Percentiles rank a stretch among this genome's conserved stretches.
phyloP scores from a whole-genome alignment of 768 basidiomycete genomes.

The Trametes cinnabarina region DNA sequence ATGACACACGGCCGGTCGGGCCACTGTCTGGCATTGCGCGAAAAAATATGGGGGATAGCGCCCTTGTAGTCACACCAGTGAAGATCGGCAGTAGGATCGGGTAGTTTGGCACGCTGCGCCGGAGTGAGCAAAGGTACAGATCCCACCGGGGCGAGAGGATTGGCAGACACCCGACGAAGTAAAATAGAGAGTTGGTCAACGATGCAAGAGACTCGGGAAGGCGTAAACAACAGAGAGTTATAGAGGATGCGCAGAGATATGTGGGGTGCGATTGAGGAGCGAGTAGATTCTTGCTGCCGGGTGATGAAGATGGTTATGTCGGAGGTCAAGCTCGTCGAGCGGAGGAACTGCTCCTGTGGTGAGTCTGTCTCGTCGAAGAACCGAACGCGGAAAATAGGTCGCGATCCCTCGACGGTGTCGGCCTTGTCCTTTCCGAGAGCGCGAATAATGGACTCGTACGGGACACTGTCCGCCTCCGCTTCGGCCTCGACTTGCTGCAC shows the following conservation, averaged over 20 bases:
- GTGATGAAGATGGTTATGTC: conserved; percentile 91
- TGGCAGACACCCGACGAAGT: conserved; percentile 64
- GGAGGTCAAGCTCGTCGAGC: conserved; percentile 79
- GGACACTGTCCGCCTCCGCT: conserved; percentile 76
- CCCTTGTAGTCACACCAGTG: conserved; percentile 99
- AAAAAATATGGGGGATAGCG: conserved; percentile 94
- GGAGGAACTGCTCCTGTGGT: conserved; percentile 69
- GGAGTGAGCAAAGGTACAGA: conserved; percentile 78
- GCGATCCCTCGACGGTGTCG: conserved; percentile 47
- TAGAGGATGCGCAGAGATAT: conserved; percentile 85
- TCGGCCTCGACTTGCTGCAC: conserved; percentile 83
- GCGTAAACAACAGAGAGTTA: conserved; percentile 92
- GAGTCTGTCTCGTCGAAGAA: conserved; percentile 92
- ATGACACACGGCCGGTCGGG: conserved; percentile 89
- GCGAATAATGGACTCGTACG: conserved; percentile 73
- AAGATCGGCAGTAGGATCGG: conserved; percentile 82
- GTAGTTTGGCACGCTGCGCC: conserved; percentile 65
- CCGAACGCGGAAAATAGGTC: conserved; percentile 87
- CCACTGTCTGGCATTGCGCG: conserved; percentile 73
- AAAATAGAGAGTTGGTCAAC: conserved; percentile 84
- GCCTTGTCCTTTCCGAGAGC: conserved; percentile 67
- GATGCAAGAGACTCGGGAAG: conserved; percentile 69
- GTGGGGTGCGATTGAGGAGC: conserved; percentile 66
- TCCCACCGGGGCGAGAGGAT: conserved; percentile 70
- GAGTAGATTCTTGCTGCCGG: conserved; percentile 62